Base-by-base conservation (phyloP, 495 filamentous ascomycete species). In the Aspergillus campestris region DNA sequence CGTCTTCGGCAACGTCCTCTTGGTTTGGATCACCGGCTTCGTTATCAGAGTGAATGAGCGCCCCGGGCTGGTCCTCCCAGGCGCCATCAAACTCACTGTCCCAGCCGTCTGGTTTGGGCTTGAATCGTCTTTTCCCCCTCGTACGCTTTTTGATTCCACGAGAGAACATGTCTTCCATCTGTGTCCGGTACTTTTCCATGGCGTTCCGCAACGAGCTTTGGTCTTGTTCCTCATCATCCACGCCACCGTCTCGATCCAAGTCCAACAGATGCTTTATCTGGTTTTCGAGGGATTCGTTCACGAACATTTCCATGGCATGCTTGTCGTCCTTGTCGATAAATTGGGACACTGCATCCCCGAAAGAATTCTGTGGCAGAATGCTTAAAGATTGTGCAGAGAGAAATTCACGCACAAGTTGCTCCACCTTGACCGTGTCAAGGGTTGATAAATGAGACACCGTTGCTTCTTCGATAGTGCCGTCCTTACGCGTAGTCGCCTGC, bases 261-360 rank as follows among this genome's bases (percentile, higher is more conserved):
- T 67, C 44, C 59, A 85, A 64, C 38, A 99, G 66, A 40, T 88
- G 77, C 53, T 83, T 85, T 32, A 94, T 69, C 53, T 94, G 88
- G 47, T 72, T 79, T 10, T 78, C 71, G 2, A 97, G 69, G 15
- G 84, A 87, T 11, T 94, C 83, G 34, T 80, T 80, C 18, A 97
- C 85, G 53, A 97, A 97, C 53, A 77, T 78, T 53, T 94, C 83
- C 76, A 97, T 84, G 0, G 90, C 90, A 51, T 92, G 81, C 51
- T 89, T 94, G 64, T 99, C 92, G 53, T 95, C 87, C 51, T 97
- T 97, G 62, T 89, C 83, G 18, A 97, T 87, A 59, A 90, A 99
- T 49, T 94, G 87, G 43, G 81, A 81, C 7, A 99, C 89, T 0
- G 92, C 94, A 62, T 97, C 90, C 6, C 89, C 84, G 57, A 99